These are phyloP conservation scores for Rhodotorula paludigena DNA, from an alignment of 768 basidiomycete genomes.

Conservation along the genomic window DNA sequence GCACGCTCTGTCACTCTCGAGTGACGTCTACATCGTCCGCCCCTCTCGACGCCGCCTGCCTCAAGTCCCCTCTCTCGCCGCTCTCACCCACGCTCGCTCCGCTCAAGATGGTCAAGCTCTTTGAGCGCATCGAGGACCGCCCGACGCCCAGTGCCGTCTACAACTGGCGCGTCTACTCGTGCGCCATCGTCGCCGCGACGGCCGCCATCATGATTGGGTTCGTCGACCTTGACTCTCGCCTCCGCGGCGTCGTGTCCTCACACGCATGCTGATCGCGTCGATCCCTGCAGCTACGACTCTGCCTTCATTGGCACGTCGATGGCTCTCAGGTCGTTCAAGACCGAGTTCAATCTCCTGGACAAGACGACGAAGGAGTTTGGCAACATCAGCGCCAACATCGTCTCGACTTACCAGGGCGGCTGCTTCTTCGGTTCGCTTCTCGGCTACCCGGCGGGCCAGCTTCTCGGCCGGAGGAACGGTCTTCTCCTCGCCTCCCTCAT, in stretches of 20 bases:
- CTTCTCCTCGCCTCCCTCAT: constrained; percentile 53
- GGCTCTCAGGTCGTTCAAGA: constrained; percentile 51
- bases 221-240: constrained; percentile 18
- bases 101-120: constrained; percentile 25
- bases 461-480: constrained; percentile 55
- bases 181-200: constrained; percentile 30
- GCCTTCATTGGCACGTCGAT: constrained; percentile 51
- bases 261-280: background rate
- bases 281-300: constrained; percentile 47
- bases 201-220: constrained; percentile 40
- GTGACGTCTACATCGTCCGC: no score
- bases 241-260: no score
- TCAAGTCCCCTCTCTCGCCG: background rate
- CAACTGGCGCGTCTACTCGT: constrained; percentile 28
- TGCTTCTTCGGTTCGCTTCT: constrained; percentile 68
- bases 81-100: background rate
- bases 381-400: constrained; percentile 52
- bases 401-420: constrained; percentile 56
- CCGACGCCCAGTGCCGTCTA: constrained; percentile 25
- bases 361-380: constrained; percentile 47
- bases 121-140: constrained; percentile 26
- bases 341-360: constrained; percentile 50
- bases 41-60: background rate
- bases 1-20: no score
- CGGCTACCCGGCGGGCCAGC: constrained; percentile 57